A percentile compares a stretch with the other conserved stretches of the same genome.
phyloP scores from a whole-genome alignment of 2,329 filamentous ascomycete genomes.

The Hypocrella siamensis region DNA sequence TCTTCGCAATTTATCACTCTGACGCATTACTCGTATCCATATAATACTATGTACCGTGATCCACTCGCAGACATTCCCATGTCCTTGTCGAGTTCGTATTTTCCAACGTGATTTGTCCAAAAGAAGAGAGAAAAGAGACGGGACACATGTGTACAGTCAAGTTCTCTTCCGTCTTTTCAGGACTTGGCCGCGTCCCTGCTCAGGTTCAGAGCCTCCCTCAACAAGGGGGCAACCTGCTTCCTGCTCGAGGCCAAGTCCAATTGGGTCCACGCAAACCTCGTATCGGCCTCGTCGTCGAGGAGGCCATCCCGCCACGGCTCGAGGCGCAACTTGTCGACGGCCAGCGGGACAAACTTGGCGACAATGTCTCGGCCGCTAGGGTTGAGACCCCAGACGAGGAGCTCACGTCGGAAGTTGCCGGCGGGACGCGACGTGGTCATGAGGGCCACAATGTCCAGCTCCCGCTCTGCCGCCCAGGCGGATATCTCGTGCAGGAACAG shows the following conservation, averaged over 20 bases:
- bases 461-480: constrained; percentile 37
- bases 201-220: constrained; percentile 38
- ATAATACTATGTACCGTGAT: no score
- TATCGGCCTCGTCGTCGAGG: constrained; percentile 26
- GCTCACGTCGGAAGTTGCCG: constrained; percentile 45
- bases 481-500: constrained; percentile 32
- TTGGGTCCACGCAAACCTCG: constrained; percentile 53
- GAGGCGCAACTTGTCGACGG: constrained; percentile 35
- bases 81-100: no score
- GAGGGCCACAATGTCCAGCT: constrained; percentile 46
- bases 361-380: constrained; percentile 32
- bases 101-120: no score
- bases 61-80: no score
- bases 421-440: constrained; percentile 50
- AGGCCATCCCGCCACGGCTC: constrained; percentile 33
- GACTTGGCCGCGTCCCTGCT: no score
- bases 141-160: no score
- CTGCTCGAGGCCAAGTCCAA: constrained; percentile 42
- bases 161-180: no score
- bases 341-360: constrained; percentile 33
- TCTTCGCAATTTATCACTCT: no score
- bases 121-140: no score
- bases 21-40: no score
- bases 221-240: constrained; percentile 53
- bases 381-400: constrained; percentile 50